Evolutionary conservation across 192 early-diverging fungal species (phyloP), one percentile per base, ranked within the genome.

Genomic region (Backusella parvicylindrica): DNA sequence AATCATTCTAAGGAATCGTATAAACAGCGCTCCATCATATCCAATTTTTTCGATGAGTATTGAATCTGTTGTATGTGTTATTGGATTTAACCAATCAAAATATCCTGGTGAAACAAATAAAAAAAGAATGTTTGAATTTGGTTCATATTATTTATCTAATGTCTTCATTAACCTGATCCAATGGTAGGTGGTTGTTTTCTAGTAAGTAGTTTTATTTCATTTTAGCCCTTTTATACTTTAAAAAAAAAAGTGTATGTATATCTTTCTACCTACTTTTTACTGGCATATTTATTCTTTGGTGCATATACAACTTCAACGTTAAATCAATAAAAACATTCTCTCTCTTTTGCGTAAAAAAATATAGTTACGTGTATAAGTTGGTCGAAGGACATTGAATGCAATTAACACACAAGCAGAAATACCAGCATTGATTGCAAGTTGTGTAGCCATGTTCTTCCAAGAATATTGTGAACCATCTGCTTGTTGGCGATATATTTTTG

Each of bases 1-100:
- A 63, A 85, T 82, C 76, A 92, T 82, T 49, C 84, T 83, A 21
- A 93, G 65, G 65, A 92, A 94, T 6, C 88, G 84, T 71, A 94
- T 82, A 73, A 93, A 90, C 41, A 92, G 79, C 26, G 92, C 88
- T 11, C 90, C 89, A 76, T 94, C 92, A 23, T 89, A 77, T 38
- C 89, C 92, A 3, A 92, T 87, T 28, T 87, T 90, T 23, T 88
- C 86, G 26, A 92, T 79, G 36, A 94, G 70, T 23, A 81, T 82
- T 65, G 82, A 74, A 49, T 94, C 92, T 70, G 85, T 72, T 40
- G 84, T 79, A 28, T 81, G 84, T 77, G 86, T 81, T 53, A 94
- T 82, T 15, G 88, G 81, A 5, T 75, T 70, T 63, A 88, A 80
- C 92, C 93, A 94, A 6, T 86, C 78, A 70, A 94, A 89, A n/a